phyloP scores from a whole-genome alignment of 23 red algal genomes.

The Porphyridium purpureum region DNA sequence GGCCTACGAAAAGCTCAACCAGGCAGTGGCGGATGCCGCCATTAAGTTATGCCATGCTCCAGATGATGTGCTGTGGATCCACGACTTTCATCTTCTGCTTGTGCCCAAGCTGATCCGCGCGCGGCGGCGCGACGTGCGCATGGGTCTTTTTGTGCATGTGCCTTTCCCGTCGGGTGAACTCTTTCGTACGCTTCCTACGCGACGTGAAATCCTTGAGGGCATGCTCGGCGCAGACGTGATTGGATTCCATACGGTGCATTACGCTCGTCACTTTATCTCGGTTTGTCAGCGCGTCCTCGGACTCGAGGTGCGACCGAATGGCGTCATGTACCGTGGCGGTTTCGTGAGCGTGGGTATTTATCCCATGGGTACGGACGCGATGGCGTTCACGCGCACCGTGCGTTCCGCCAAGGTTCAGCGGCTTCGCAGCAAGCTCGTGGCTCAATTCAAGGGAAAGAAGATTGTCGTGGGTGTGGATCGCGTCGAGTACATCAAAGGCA shows the following conservation, averaged over 20 bases:
- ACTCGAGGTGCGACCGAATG: conserved; percentile 20
- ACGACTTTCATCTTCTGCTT: conserved; percentile 98
- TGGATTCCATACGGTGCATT: conserved; percentile 95
- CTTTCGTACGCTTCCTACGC: conserved; percentile 74
- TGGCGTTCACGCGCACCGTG: conserved; percentile 37
- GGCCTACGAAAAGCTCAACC: conserved; percentile 77
- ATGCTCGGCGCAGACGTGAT: conserved; percentile 73
- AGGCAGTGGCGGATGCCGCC: conserved; percentile 34
- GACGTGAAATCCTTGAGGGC: conserved; percentile 82
- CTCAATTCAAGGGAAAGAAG: conserved; percentile 1
- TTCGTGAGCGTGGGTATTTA: conserved; percentile 87
- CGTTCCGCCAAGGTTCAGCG: conserved; percentile 1
- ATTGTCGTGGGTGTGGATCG: conserved; percentile 76
- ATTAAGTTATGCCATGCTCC: conserved; percentile 30
- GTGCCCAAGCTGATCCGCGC: conserved; percentile 68
- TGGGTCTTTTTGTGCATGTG: conserved; percentile 93
- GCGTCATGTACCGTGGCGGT: conserved; percentile 72
- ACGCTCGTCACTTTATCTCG: conserved; percentile 91
- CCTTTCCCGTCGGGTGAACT: conserved; percentile 91
- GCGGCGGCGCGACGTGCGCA: conserved; percentile 58
- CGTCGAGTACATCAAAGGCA: conserved; percentile 91
- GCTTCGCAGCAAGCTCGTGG: neutral
- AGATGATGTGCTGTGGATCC: conserved; percentile 64
- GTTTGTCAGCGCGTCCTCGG: conserved; percentile 67
- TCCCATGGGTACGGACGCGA: conserved; percentile 84